Evolutionary conservation across 129 eudicot species (phyloP).

Genomic region (Chrysanthemum lavandulifolium): DNA sequence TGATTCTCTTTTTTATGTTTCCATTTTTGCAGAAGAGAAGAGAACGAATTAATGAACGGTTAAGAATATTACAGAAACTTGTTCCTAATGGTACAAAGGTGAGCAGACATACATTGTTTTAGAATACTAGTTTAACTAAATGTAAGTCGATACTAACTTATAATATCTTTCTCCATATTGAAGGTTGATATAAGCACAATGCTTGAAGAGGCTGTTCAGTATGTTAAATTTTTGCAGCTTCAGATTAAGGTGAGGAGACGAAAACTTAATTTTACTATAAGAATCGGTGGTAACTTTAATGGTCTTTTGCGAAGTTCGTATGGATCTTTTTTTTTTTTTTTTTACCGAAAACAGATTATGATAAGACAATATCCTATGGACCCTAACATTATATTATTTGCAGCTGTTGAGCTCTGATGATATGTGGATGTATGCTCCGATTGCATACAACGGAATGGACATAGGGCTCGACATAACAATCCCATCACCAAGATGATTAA

Average conservation of each 20-base stretch:
- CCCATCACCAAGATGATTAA: slow-evolving; percentile 46
- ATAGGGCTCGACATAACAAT: slow-evolving; percentile 56
- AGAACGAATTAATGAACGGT: slow-evolving; percentile 70
- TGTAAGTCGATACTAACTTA: slow-evolving; percentile 1
- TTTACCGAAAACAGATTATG: too few species aligned
- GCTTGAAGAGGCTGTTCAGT: slow-evolving; percentile 88
- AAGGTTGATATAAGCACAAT: slow-evolving; percentile 92
- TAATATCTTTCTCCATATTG: not conserved
- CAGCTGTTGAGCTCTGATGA: slow-evolving; percentile 86
- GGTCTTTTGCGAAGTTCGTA: too few species aligned
- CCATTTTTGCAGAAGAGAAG: slow-evolving; percentile 59
- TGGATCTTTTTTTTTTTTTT: too few species aligned
- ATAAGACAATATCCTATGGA: not conserved
- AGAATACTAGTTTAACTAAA: not conserved
- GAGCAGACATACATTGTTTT: slow-evolving; percentile 15
- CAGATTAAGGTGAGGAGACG: slow-evolving; percentile 62
- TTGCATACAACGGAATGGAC: slow-evolving; percentile 84
- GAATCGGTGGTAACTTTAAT: not conserved
- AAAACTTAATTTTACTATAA: not conserved
- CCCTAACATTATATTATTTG: slow-evolving; percentile 17
- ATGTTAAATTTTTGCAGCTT: slow-evolving; percentile 67
- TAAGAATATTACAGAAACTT: slow-evolving; percentile 65
- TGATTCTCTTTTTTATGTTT: not conserved
- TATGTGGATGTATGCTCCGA: slow-evolving; percentile 83
- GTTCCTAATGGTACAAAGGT: slow-evolving; percentile 92